These are phyloP conservation scores for Westerdykella sp. DNA, from an alignment of 2,329 filamentous ascomycete species.

Conservation along the genomic window DNA sequence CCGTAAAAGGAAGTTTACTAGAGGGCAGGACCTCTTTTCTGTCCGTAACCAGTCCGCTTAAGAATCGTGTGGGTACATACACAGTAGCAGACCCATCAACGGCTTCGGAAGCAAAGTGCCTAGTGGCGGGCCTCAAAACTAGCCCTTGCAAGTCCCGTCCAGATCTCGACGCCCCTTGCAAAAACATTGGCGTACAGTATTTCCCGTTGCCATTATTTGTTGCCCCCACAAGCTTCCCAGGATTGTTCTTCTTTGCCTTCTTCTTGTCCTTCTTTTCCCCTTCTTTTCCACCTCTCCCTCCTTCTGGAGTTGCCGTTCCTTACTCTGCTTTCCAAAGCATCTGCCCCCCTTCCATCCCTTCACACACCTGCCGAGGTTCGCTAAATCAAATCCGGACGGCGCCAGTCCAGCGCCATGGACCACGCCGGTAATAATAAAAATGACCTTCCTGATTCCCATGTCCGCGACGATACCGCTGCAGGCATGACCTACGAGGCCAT, in stretches of 20 bases:
- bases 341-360: neutral
- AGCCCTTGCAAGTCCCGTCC: too few relatives aligned
- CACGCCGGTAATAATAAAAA: too few relatives aligned
- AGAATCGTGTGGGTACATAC: neutral
- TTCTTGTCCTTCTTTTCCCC: neutral
- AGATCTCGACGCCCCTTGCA: too few relatives aligned
- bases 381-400: too few relatives aligned
- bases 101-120: too few relatives aligned
- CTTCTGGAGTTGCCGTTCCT: neutral
- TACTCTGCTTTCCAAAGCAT: neutral
- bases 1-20: too few relatives aligned
- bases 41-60: conserved; percentile 9
- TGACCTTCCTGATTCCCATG: conserved; percentile 2
- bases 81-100: too few relatives aligned
- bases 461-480: conserved; percentile 16
- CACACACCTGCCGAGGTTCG: neutral
- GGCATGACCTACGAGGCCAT: conserved; percentile 26
- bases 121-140: too few relatives aligned
- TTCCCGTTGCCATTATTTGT: too few relatives aligned
- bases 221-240: neutral
- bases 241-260: too few relatives aligned
- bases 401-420: too few relatives aligned
- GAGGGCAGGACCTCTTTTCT: neutral
- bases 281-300: neutral
- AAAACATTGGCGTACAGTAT: too few relatives aligned